Evolutionary conservation across 2,329 filamentous ascomycete species (phyloP), one percentile per base, ranked within the genome.

Genomic region (Zopfia rhizophila): DNA sequence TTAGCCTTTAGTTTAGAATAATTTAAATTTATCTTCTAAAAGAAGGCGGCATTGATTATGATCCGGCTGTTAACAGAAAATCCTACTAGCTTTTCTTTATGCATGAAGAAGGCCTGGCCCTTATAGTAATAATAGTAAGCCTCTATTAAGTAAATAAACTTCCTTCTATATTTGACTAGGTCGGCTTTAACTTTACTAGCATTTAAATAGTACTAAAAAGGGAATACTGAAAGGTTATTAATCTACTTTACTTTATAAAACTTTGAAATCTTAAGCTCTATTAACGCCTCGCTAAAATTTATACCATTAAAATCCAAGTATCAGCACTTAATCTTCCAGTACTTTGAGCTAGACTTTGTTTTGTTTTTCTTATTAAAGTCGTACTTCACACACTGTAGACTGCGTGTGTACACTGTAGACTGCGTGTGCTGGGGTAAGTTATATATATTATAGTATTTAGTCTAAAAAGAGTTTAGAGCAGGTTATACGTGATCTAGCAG

Each of bases 401-500:
- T n/a, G n/a, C n/a, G n/a, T n/a, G n/a, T n/a, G n/a, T n/a, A n/a
- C n/a, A n/a, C n/a, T n/a, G n/a, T n/a, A n/a, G n/a, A n/a, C n/a
- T n/a, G n/a, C n/a, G n/a, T n/a, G n/a, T n/a, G n/a, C n/a, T n/a
- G n/a, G n/a, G n/a, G n/a, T n/a, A n/a, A 16, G 39, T 42, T 5
- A 45, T 45, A 32, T 50, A 52, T 5, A 55, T 40, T 8, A 21
- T 30, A 4, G 32, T 47, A 11, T 53, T 48, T 7, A 48, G 51
- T n/a, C 37, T 45, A 29, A 58, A 58, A 4, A 58, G 37, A 3
- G 51, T 47, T 52, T 52, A 58, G 2, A 58, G 36, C n/a, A 53
- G 38, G 16, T 51, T 35, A 37, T 50, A 58, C 21, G 48, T 55
- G 35, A 55, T 55, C 24, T 55, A 51, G n/a, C n/a, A n/a, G n/a